These are phyloP conservation scores for Aschersonia sp. DNA, from an alignment of 2,329 filamentous ascomycete species.

Conservation along the genomic window DNA sequence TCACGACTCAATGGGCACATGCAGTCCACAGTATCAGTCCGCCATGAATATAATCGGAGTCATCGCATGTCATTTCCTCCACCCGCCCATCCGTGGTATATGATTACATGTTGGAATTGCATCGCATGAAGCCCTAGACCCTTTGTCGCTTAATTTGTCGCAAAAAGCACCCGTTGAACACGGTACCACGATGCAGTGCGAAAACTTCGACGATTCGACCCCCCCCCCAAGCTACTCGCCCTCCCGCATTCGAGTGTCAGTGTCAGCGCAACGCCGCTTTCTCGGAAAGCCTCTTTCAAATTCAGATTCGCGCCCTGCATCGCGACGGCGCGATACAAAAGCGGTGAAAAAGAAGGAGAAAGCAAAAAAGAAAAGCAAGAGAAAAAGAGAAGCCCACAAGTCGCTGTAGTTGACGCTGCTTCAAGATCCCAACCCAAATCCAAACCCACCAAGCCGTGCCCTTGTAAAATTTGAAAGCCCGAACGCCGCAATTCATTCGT, in stretches of 20 bases:
- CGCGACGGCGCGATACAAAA: background rate
- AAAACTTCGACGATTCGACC: too few relatives aligned
- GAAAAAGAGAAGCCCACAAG: background rate
- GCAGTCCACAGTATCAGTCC: background rate
- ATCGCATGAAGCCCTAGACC: too few relatives aligned
- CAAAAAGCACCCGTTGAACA: too few relatives aligned
- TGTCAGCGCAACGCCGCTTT: background rate
- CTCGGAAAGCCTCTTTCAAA: background rate
- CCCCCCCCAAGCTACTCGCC: background rate
- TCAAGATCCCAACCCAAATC: constrained; percentile 3
- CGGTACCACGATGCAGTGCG: background rate
- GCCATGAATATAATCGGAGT: background rate
- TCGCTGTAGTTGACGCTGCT: background rate
- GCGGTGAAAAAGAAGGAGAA: background rate
- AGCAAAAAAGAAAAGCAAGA: background rate
- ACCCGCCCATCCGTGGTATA: constrained; percentile 2
- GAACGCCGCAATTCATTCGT: constrained; percentile 22
- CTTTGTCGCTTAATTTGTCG: too few relatives aligned
- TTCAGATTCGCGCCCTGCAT: background rate
- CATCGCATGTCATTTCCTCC: constrained; percentile 3
- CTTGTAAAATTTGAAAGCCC: constrained; percentile 10
- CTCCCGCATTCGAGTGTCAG: background rate
- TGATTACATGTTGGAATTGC: constrained; percentile 5
- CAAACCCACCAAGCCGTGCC: background rate
- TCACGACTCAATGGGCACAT: too few relatives aligned